Base-by-base conservation (phyloP, 2,329 filamentous ascomycete genomes). In the Claviceps purpurea region DNA sequence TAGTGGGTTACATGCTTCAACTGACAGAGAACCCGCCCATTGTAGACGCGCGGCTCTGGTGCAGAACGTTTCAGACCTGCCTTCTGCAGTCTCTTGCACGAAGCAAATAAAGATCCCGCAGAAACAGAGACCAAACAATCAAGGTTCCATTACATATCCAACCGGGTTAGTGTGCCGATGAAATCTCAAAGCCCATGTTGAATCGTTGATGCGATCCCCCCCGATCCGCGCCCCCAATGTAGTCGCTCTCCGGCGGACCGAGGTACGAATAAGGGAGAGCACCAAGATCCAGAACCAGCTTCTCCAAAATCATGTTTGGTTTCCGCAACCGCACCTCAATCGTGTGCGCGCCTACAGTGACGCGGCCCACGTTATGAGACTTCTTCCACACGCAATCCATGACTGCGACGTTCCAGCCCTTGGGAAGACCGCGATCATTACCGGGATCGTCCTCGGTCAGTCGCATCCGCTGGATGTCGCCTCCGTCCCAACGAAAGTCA, bases 361-460 rank as follows among this genome's bases (percentile, higher is more conserved):
- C 53, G 4, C 52, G 52, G 2, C 60, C 59, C 7, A 68, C 18
- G 7, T 58, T 57, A 20, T 67, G 64, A 16, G 65, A 69, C 50
- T 70, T 73, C 5, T 63, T 66, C 76, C 76, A 79, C 7, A 73
- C 72, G 30, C 70, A 62, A 50, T 77, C 70, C 14, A 73, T 72
- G 1, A 78, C 76, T 0, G 73, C 73, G 10, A 60, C 58, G 6
- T 67, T 62, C 76, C 76, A 80, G 6, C 69, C 70, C 0, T 68
- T 68, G 1, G 77, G 76, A 54, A 61, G 68, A 54, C 67, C 72
- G 53, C 66, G 63, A 16, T 58, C 59, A 26, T 59, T 55, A 6
- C 51, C 51, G 3, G 50, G 37, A 40, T 60, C 57, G 40, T 60
- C 57, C 5, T 59, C 64, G 1, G 72, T 60, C 10, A 69, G 58